Base-by-base conservation (phyloP, 768 basidiomycete species). In the Lentinula aciculospora region DNA sequence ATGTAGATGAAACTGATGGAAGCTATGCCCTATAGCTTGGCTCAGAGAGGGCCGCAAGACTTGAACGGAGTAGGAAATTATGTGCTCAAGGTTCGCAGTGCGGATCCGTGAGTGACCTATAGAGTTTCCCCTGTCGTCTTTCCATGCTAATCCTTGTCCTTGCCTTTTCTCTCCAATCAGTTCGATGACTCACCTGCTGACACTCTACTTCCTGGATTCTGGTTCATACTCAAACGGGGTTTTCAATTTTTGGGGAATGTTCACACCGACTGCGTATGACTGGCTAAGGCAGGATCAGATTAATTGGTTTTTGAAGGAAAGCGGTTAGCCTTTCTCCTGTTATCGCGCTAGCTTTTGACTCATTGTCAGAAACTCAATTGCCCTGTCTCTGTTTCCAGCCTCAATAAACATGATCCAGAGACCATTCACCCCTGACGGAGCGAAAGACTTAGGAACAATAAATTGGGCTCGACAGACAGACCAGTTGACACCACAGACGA, bases 41-140 rank as follows among this genome's bases (percentile, higher is more conserved):
- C 92, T 5, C 78, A 91, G 63, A 69, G 77, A 6, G 96, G 96
- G 1, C 94, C 95, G 2, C 81, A 82, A 61, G 85, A 86, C 65
- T 79, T 98, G 0, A 91, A 92, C 63, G 96, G 96, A 0, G 86
- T 88, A 2, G 94, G 95, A 6, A 98, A 98, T 67, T 98, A 97
- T 66, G 75, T 94, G 21, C 72, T 95, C 60, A 91, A 93, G 69
- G 85, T 96, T 10, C 77, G 69, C 68, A 95, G 94, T 60, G 82
- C 87, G 12, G 94, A 97, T 73, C 70, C 88, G 88, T 94, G 62
- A 74, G 89, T 82, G 27, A 59, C 0, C 28, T 57, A 32, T 21
- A 44, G n/a, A 21, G 3, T 23, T 39, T 28, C 59, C 17, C 44
- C 25, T 53, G 32, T 4, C 6, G 34, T 12, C 5, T 8, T 46